A percentile compares a stretch with the other conserved stretches of the same genome.
Evolutionary conservation across 306 rosid species (phyloP).

Genomic region (Erythrophleum fordii): DNA sequence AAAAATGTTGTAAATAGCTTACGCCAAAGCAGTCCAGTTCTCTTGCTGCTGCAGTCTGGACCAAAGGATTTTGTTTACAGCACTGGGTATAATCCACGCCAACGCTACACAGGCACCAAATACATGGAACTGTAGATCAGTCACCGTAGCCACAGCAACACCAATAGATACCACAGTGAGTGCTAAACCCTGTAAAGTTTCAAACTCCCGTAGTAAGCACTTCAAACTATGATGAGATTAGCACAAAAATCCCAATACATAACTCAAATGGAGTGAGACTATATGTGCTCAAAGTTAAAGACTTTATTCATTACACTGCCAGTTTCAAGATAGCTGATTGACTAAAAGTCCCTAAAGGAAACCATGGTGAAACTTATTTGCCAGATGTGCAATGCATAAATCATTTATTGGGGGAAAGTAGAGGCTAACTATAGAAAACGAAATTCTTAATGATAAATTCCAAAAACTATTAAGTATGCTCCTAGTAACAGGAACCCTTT

Average conservation of each 20-base stretch:
- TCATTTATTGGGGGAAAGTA: neutral
- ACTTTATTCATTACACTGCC: neutral
- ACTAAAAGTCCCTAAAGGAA: neutral
- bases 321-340: neutral
- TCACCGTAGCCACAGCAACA: constrained; percentile 82
- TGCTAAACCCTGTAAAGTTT: constrained; percentile 68
- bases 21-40: constrained; percentile 92
- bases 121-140: constrained; percentile 78
- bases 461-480: neutral
- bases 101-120: constrained; percentile 83
- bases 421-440: neutral
- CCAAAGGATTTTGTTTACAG: constrained; percentile 86
- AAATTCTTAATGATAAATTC: neutral
- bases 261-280: constrained; percentile 8
- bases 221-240: constrained; percentile 1
- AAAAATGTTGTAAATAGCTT: constrained; percentile 33
- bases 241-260: neutral
- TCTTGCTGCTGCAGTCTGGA: constrained; percentile 86
- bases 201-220: constrained; percentile 7
- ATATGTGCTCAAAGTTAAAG: constrained; percentile 7
- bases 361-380: too few relatives aligned
- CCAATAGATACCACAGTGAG: constrained; percentile 76
- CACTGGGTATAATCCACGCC: constrained; percentile 90
- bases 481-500: constrained; percentile 2
- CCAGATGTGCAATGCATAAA: neutral